Base-by-base conservation (phyloP, 805 yeast genomes). In the Pichia rugopelliculosa region DNA sequence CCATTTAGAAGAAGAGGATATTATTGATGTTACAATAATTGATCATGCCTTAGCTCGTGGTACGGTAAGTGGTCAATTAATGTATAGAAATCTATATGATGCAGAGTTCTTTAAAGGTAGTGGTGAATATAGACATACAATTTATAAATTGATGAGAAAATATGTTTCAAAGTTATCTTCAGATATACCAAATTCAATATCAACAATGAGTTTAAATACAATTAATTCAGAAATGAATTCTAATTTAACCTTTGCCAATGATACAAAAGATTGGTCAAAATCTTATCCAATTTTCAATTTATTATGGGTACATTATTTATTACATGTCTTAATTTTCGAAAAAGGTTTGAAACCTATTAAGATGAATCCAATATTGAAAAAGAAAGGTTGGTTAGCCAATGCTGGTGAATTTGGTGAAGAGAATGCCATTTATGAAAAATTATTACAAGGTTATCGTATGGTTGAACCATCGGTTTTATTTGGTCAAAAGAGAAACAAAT, bases 271-370 rank as follows among this genome's bases (percentile, higher is more conserved):
- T 20, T 79, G 85, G 80, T 65, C 76, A 2, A 51, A 55, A 20
- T 66, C 61, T 48, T 65, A 68, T 42, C 75, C 79, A 5, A 64
- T 63, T 33, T 80, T 82, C 25, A 84, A 82, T 56, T 59, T 82
- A 17, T 57, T 75, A 27, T 83, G 90, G 90, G 63, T 83, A 39
- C 81, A 80, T 54, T 82, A 80, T 56, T 49, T 84, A n/a, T 68
- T 73, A 34, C 75, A 75, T 44, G 72, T 74, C 50, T 55, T 82
- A 47, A 44, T 80, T 10, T 61, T 72, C 45, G 61, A 59, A 45
- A 79, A 78, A 36, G 51, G 49, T 6, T 43, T 59, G 43, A 58
- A 59, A 21, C 62, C 67, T 11, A 44, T 59, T 25, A 57, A 58
- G 38, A 52, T 54, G 58, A 57, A 53, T 38, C 59, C 63, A n/a